Evolutionary conservation across 2,329 filamentous ascomycete species (phyloP).

Genomic region (Fusarium longipes): DNA sequence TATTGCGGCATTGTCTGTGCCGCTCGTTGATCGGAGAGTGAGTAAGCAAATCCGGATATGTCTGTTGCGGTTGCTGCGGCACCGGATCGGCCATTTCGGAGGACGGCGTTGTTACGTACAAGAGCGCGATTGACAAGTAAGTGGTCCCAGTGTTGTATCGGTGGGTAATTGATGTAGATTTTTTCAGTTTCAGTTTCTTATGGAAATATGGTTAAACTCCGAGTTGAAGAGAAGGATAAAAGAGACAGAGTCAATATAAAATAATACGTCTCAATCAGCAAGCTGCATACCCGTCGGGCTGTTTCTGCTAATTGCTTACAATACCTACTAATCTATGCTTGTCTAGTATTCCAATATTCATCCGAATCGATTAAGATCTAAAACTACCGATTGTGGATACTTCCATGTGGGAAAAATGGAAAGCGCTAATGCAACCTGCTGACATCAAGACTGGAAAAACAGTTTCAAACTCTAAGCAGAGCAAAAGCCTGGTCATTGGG

Average conservation of each 20-base stretch:
- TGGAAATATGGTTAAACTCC: not conserved
- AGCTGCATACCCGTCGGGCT: no score
- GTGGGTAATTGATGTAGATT: no score
- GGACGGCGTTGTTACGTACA: slow-evolving; percentile 24
- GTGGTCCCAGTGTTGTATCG: slow-evolving; percentile 6
- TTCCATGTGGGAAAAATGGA: not conserved
- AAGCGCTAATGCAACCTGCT: slow-evolving; percentile 44
- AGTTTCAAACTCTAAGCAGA: not conserved
- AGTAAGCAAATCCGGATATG: slow-evolving; percentile 8
- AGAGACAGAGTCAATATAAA: no score
- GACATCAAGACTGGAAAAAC: slow-evolving; percentile 26
- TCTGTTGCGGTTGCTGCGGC: not conserved
- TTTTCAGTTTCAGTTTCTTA: slow-evolving; percentile 8
- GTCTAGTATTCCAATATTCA: not conserved
- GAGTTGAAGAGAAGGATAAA: not conserved
- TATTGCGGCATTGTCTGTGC: slow-evolving; percentile 14
- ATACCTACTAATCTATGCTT: not conserved
- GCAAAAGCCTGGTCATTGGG: not conserved
- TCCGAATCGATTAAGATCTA: slow-evolving; percentile 4
- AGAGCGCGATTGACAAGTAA: not conserved
- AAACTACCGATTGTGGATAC: not conserved
- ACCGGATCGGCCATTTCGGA: slow-evolving; percentile 15
- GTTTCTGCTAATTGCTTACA: slow-evolving; percentile 8
- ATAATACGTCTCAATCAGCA: no score
- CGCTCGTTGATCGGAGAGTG: slow-evolving; percentile 7